Evolutionary conservation across 441 rosid genomes (phyloP), one percentile per base, ranked within the genome.

Genomic region (Euphorbia corollata): DNA sequence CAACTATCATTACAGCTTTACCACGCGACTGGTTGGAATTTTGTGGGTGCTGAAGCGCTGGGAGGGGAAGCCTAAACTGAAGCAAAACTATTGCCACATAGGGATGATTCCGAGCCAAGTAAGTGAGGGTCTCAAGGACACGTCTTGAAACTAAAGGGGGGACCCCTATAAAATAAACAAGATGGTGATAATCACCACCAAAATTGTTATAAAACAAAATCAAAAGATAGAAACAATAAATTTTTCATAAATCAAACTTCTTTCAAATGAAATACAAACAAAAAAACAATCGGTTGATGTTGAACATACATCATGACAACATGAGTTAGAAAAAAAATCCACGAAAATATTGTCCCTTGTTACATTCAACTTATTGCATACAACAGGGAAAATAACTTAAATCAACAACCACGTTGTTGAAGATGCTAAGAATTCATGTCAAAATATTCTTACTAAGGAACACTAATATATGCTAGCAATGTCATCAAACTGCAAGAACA

Each of bases 141-240:
- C 97, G 96, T 61, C 97, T 89, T 61, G 97, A 94, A 69, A 91
- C 88, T 83, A 91, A 74, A 59, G 96, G 99, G 79, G 99, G 97
- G 64, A 91, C 87, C 63, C 97, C 99, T 94, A 75, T 43, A 81
- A 48, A 74, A 62, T 63, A 64, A 54, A 68, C 41, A 34, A 19
- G 57, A 58, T 9, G 32, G 50, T 32, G 66, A 20, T 36, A 45
- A 59, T 34, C 39, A 24, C 22, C 39, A 55, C 9, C 32, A 19
- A 10, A 20, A 65, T 6, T 51, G 67, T 63, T 41, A 61, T 22
- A 53, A 48, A 45, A 58, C 30, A 67, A 54, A 61, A 24, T 13
- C 61, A 54, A 18, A 32, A 38, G 22, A 32, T 8, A 27, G 30
- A 67, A 8, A 9, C 54, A 50, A 41, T 38, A 60, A 15, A 71